Conservation (phyloP, 2,329 filamentous ascomycete species). For the Pseudogymnoascus sp. region DNA sequence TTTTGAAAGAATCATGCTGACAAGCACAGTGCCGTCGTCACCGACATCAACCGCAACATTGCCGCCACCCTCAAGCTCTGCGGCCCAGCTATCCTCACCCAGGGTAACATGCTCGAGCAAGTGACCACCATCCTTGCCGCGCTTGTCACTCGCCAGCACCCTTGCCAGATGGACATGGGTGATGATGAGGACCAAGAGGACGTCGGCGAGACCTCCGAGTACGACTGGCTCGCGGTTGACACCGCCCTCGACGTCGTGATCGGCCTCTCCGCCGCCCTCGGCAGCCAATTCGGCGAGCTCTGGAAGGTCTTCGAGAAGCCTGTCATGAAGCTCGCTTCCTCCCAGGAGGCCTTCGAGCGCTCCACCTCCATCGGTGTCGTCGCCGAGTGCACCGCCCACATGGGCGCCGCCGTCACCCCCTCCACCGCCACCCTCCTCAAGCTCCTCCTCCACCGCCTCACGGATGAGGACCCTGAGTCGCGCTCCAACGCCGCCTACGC, state of each 20-base stretch:
- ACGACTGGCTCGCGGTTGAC: constrained; percentile 95
- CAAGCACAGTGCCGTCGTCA: constrained; percentile 66
- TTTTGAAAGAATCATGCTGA: constrained; percentile 35
- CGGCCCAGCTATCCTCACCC: constrained; percentile 75
- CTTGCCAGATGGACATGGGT: constrained; percentile 85
- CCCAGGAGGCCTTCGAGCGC: constrained; percentile 78
- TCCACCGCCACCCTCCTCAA: constrained; percentile 72
- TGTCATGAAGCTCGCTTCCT: constrained; percentile 78
- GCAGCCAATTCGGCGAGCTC: constrained; percentile 71
- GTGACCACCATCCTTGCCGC: constrained; percentile 67
- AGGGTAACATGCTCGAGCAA: constrained; percentile 66
- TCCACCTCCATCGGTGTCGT: constrained; percentile 86
- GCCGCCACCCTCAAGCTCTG: constrained; percentile 85
- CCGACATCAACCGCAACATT: constrained; percentile 90
- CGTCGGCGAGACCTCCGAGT: constrained; percentile 78
- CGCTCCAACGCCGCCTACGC: constrained; percentile 96
- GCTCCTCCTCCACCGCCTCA: constrained; percentile 75
- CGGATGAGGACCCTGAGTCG: constrained; percentile 82
- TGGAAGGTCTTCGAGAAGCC: constrained; percentile 97
- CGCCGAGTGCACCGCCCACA: constrained; percentile 81
- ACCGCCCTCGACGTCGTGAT: constrained; percentile 87
- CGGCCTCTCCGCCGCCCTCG: constrained; percentile 75
- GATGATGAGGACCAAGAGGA: constrained; percentile 70
- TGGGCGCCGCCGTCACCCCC: constrained; percentile 72
- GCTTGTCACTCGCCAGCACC: constrained; percentile 83